phyloP scores from a whole-genome alignment of 768 basidiomycete genomes.

The Phaffia australis region DNA sequence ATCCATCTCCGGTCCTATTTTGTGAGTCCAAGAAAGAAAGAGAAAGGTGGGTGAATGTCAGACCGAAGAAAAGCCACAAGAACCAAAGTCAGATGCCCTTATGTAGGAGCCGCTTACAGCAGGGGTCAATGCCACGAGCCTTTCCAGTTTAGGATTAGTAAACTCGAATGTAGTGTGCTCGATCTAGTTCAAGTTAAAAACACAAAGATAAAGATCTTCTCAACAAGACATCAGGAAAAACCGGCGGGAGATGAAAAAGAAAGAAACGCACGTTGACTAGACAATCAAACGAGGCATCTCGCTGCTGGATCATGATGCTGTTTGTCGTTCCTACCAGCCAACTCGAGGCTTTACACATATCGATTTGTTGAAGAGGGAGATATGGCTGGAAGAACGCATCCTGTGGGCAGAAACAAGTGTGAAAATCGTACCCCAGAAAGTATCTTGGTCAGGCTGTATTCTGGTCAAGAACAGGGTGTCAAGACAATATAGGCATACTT shows the following conservation, averaged over 20 bases:
- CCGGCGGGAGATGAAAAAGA: not conserved
- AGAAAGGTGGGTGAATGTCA: too few relatives aligned
- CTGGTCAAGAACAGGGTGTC: not conserved
- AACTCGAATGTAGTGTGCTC: conserved; percentile 82
- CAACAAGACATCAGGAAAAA: not conserved
- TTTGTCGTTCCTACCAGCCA: conserved; percentile 85
- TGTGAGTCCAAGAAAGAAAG: too few relatives aligned
- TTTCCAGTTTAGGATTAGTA: conserved; percentile 66
- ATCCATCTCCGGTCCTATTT: conserved; percentile 67
- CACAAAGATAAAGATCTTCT: conserved; percentile 3
- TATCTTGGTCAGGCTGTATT: not conserved
- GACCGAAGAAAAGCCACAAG: not conserved
- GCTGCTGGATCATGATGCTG: conserved; percentile 83
- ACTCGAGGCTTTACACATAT: conserved; percentile 68
- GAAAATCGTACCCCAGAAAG: conserved; percentile 20
- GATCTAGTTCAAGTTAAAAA: conserved; percentile 46
- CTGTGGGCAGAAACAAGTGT: conserved; percentile 39
- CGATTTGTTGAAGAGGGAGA: conserved; percentile 85
- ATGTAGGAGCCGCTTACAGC: conserved; percentile 47
- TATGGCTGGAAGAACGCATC: conserved; percentile 98
- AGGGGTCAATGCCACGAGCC: conserved; percentile 66
- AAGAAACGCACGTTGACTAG: conserved; percentile 61
- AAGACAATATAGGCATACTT: conserved; percentile 44
- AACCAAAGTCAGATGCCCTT: not conserved
- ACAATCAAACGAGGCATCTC: conserved; percentile 53